Percentiles rank a stretch among this genome's conserved stretches.
These are phyloP conservation scores for Cyclotella cryptica DNA, from an alignment of 108 stramenopile genomes.

Conservation along the genomic window DNA sequence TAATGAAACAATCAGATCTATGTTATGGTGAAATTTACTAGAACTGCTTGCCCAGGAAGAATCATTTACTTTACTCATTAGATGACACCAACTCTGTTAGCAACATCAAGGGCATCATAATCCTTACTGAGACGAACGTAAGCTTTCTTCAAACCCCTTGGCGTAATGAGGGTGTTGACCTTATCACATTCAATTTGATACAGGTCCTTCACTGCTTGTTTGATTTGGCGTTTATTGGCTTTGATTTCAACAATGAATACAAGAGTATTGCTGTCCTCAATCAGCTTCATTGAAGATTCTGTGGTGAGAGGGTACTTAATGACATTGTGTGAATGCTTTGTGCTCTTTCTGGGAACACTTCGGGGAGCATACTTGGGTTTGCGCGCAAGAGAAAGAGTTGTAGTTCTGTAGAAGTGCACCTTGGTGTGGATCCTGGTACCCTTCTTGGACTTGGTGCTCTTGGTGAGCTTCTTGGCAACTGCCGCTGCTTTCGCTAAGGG, in stretches of 20 bases:
- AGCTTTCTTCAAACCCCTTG: slow-evolving; percentile 98
- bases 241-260: slow-evolving; percentile 99
- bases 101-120: slow-evolving; percentile 99
- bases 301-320: slow-evolving; percentile 99
- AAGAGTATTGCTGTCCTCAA: slow-evolving; percentile 99
- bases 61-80: slow-evolving; percentile 36
- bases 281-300: slow-evolving; percentile 99
- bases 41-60: too few relatives aligned
- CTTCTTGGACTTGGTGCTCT: slow-evolving; percentile 93
- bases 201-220: slow-evolving; percentile 96
- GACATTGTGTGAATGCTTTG: slow-evolving; percentile 85
- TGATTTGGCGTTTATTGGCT: slow-evolving; percentile 99
- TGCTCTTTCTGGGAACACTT: slow-evolving; percentile 82
- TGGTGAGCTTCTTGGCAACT: slow-evolving; percentile 90
- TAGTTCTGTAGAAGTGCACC: slow-evolving; percentile 98
- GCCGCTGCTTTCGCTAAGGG: slow-evolving; percentile 81
- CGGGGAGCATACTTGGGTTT: slow-evolving; percentile 91
- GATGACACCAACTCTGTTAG: slow-evolving; percentile 99
- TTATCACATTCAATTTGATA: slow-evolving; percentile 98
- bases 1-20: too few relatives aligned
- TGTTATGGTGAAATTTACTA: too few relatives aligned
- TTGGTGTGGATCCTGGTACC: slow-evolving; percentile 98
- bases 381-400: slow-evolving; percentile 87
- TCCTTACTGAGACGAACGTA: slow-evolving; percentile 98
- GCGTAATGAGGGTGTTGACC: slow-evolving; percentile 99